phyloP scores from a whole-genome alignment of 805 yeast species.

The Candida yuanshanica region DNA sequence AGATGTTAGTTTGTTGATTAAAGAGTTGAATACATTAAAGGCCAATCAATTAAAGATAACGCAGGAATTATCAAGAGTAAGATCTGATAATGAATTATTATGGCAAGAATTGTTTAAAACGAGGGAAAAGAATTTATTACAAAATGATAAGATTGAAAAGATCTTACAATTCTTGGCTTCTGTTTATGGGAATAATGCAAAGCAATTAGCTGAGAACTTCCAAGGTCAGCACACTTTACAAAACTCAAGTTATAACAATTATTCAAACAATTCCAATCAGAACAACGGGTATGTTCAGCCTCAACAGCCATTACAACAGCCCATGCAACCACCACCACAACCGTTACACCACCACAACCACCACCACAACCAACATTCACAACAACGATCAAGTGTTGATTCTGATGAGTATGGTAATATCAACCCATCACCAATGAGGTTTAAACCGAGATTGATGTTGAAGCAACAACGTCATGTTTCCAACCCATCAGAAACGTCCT shows the following conservation, averaged over 20 bases:
- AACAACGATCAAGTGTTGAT: not conserved
- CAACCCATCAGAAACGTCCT: not conserved
- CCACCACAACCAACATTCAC: not conserved
- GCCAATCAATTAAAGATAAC: constrained; percentile 74
- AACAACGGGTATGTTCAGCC: not conserved
- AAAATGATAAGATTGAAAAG: constrained; percentile 82
- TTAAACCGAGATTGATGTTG: constrained; percentile 19
- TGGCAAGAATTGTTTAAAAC: constrained; percentile 88
- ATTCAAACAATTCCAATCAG: not conserved
- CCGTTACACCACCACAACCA: not conserved
- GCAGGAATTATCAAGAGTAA: constrained; percentile 76
- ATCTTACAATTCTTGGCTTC: constrained; percentile 84
- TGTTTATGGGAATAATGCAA: constrained; percentile 32
- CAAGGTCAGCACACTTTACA: constrained; percentile 6
- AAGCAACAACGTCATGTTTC: constrained; percentile 15
- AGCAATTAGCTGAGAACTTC: constrained; percentile 17
- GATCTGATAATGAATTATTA: constrained; percentile 80
- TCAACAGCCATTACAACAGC: not conserved
- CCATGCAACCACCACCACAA: not conserved
- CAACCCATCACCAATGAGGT: not conserved
- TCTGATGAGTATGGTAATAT: constrained; percentile 4
- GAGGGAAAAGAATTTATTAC: constrained; percentile 79
- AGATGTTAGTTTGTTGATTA: constrained; percentile 36
- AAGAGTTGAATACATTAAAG: constrained; percentile 43
- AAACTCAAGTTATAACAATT: not conserved